Evolutionary conservation across 768 basidiomycete genomes (phyloP).

Genomic region (Harrya chromipes): DNA sequence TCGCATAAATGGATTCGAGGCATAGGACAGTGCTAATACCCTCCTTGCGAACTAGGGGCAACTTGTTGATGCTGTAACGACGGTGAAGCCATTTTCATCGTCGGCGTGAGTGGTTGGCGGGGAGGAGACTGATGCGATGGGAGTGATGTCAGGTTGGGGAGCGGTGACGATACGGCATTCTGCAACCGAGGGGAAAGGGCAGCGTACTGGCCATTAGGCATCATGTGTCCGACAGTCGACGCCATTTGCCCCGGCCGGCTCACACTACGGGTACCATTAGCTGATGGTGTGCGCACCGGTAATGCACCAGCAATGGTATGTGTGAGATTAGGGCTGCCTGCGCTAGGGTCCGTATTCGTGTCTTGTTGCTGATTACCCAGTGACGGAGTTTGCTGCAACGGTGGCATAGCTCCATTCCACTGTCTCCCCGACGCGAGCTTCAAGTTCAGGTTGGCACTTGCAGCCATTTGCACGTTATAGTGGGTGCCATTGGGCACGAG

Average conservation of each 20-base stretch:
- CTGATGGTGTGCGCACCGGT: slow-evolving; percentile 50
- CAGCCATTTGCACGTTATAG: slow-evolving; percentile 28
- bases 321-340: slow-evolving; percentile 33
- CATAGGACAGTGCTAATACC: slow-evolving; percentile 38
- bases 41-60: slow-evolving; percentile 49
- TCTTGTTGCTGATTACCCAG: slow-evolving; percentile 25
- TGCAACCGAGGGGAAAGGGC: slow-evolving; percentile 49
- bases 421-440: slow-evolving; percentile 40
- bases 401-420: slow-evolving; percentile 33
- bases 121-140: slow-evolving; percentile 45
- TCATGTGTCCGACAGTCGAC: slow-evolving; percentile 25
- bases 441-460: slow-evolving; percentile 29
- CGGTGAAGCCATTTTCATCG: slow-evolving; percentile 52
- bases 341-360: slow-evolving; percentile 24
- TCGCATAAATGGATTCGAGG: slow-evolving; percentile 7
- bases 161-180: slow-evolving; percentile 43
- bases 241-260: slow-evolving; percentile 29
- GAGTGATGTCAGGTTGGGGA: slow-evolving; percentile 40
- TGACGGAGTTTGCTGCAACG: slow-evolving; percentile 22
- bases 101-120: slow-evolving; percentile 47
- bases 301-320: slow-evolving; percentile 37
- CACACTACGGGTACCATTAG: slow-evolving; percentile 51
- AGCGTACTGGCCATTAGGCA: slow-evolving; percentile 40
- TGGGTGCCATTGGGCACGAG: slow-evolving; percentile 26
- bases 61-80: slow-evolving; percentile 54